Percentiles rank a stretch among this genome's conserved stretches.
These are phyloP conservation scores for Mortierella alpina DNA, from an alignment of 192 early-diverging fungal species.

Conservation along the genomic window DNA sequence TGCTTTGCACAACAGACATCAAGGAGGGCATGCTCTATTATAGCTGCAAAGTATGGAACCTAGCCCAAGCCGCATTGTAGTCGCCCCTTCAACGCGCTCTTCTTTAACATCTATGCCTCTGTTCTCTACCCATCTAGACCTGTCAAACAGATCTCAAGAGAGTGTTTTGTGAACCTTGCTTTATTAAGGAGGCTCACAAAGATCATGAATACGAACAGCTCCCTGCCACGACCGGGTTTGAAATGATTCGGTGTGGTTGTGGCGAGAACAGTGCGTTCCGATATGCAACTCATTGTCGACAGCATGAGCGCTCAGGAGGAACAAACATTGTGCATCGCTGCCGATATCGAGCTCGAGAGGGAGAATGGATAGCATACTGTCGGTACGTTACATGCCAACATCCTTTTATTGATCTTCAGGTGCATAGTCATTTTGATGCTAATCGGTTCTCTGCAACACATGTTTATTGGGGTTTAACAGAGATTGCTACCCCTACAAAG, in stretches of 20 bases:
- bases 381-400: conserved; percentile 5
- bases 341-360: conserved; percentile 20
- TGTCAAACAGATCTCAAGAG: conserved; percentile 28
- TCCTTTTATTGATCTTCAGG: conserved; percentile 1
- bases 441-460: no score
- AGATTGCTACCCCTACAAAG: conserved; percentile 19
- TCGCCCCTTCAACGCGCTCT: not conserved
- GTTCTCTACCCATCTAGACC: conserved; percentile 12
- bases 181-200: conserved; percentile 37
- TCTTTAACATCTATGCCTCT: not conserved
- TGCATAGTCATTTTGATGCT: not conserved
- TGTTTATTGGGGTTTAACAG: not conserved
- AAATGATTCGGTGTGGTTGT: conserved; percentile 18
- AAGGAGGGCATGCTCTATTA: conserved; percentile 38
- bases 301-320: conserved; percentile 42
- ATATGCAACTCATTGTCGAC: conserved; percentile 35
- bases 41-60: conserved; percentile 21
- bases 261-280: conserved; percentile 50
- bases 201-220: conserved; percentile 20
- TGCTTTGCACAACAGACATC: conserved; percentile 31
- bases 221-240: not conserved
- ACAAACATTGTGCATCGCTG: conserved; percentile 38
- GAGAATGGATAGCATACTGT: conserved; percentile 38
- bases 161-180: conserved; percentile 38
- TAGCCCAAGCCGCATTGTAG: not conserved